A percentile compares a stretch with the other conserved stretches of the same genome.
Conservation (phyloP, 2,329 filamentous ascomycete species). For the Domatiomyces globalis region DNA sequence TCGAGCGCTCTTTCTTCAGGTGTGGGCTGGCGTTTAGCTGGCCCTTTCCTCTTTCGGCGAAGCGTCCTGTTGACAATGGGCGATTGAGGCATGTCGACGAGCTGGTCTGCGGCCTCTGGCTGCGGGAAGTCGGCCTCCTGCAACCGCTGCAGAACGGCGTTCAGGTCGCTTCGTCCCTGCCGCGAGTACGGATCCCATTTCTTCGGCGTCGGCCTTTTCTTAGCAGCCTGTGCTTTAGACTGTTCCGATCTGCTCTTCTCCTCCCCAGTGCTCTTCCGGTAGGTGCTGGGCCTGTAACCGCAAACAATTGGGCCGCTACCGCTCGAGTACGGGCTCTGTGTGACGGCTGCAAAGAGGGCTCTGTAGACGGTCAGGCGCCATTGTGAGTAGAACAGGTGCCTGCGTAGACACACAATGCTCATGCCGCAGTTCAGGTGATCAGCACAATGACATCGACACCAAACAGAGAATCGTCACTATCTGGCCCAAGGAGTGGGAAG, state of each 20-base stretch:
- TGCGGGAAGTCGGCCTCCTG: neutral
- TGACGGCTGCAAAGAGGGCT: conserved; percentile 1
- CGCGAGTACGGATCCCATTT: neutral
- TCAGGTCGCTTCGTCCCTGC: neutral
- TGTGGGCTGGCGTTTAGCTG: conserved; percentile 5
- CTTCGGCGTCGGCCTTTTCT: neutral
- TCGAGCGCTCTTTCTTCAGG: conserved; percentile 7
- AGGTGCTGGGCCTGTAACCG: neutral
- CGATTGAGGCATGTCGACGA: conserved; percentile 3
- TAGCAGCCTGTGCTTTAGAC: neutral
- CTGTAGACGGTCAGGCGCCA: conserved; percentile 11
- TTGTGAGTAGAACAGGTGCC: conserved; percentile 10
- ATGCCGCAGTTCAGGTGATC: conserved; percentile 4
- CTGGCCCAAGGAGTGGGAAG: no score
- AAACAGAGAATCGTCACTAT: no score
- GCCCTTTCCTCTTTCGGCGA: neutral
- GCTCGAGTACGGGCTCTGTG: neutral
- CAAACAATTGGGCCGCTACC: neutral
- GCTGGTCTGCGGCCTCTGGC: neutral
- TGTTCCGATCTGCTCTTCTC: neutral
- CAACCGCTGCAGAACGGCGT: neutral
- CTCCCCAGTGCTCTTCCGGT: neutral
- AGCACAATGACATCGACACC: neutral
- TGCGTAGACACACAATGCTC: conserved; percentile 10
- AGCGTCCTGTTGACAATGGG: conserved; percentile 5